Conservation (phyloP, 768 basidiomycete species). For the Dentipellis sp. region DNA sequence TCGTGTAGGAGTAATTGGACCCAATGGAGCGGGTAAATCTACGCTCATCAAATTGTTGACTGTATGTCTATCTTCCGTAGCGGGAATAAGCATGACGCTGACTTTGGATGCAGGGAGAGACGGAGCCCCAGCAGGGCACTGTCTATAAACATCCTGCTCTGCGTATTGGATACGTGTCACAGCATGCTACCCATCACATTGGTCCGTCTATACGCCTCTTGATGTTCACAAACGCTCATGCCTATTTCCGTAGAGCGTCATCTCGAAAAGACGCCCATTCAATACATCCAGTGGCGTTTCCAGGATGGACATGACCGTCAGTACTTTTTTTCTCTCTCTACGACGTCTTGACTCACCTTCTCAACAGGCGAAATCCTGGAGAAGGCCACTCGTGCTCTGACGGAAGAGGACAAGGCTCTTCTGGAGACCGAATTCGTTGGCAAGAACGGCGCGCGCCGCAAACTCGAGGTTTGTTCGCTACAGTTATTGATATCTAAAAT, state of each 20-base stretch:
- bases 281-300: slow-evolving; percentile 98
- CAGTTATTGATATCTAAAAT: slow-evolving; percentile 2
- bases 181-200: slow-evolving; percentile 97
- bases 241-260: slow-evolving; percentile 56
- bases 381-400: slow-evolving; percentile 84
- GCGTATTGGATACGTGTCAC: slow-evolving; percentile 94
- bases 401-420: slow-evolving; percentile 72
- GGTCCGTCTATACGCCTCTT: slow-evolving; percentile 31
- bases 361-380: slow-evolving; percentile 74
- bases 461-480: slow-evolving; percentile 61
- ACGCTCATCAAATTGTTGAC: slow-evolving; percentile 93
- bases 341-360: slow-evolving; percentile 3
- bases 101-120: slow-evolving; percentile 59
- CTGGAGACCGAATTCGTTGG: slow-evolving; percentile 86
- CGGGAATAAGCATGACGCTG: slow-evolving; percentile 1
- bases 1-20: slow-evolving; percentile 86
- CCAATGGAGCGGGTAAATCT: slow-evolving; percentile 94
- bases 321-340: slow-evolving; percentile 21
- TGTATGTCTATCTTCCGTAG: slow-evolving; percentile 28
- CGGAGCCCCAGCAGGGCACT: slow-evolving; percentile 79
- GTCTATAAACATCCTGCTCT: slow-evolving; percentile 93
- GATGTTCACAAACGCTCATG: background rate
- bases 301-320: slow-evolving; percentile 95
- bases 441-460: slow-evolving; percentile 83
- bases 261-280: slow-evolving; percentile 92